These are phyloP conservation scores for Sporobolus alterniflorus DNA, from an alignment of 202 grass and related monocot genomes.

Conservation along the genomic window DNA sequence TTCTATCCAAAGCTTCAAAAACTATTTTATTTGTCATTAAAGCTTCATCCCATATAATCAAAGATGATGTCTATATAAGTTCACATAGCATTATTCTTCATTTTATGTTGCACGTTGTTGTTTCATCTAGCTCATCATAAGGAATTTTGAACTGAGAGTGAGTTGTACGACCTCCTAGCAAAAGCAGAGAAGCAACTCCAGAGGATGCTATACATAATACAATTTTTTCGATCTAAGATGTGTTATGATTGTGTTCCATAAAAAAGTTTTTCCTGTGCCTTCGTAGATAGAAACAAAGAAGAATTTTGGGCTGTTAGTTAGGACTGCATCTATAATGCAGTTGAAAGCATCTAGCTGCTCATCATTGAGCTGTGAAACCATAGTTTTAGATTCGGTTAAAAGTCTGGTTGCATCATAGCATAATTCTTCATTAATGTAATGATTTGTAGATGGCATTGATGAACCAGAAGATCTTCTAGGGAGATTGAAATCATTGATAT, in stretches of 20 bases:
- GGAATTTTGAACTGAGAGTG: background rate
- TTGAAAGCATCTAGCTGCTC: too few species aligned
- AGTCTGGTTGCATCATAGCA: background rate
- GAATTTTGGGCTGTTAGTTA: too few species aligned
- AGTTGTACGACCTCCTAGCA: background rate
- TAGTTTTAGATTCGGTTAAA: too few species aligned
- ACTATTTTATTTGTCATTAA: background rate
- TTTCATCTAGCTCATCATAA: background rate
- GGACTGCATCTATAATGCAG: too few species aligned
- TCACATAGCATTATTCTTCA: background rate
- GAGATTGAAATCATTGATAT: background rate
- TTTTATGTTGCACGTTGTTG: background rate
- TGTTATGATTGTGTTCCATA: background rate
- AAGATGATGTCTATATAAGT: background rate
- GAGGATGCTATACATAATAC: background rate
- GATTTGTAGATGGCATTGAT: background rate
- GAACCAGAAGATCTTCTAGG: background rate
- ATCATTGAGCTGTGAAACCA: too few species aligned
- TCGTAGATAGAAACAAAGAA: too few species aligned
- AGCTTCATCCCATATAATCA: background rate
- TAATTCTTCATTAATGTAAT: background rate
- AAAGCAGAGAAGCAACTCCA: background rate
- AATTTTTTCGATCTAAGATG: background rate
- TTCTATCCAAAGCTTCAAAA: background rate
- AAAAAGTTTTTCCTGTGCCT: background rate